Percentiles rank a stretch among this genome's conserved stretches.
Conservation (phyloP, 83 land plant genomes). For the Diphasiastrum complanatum region DNA sequence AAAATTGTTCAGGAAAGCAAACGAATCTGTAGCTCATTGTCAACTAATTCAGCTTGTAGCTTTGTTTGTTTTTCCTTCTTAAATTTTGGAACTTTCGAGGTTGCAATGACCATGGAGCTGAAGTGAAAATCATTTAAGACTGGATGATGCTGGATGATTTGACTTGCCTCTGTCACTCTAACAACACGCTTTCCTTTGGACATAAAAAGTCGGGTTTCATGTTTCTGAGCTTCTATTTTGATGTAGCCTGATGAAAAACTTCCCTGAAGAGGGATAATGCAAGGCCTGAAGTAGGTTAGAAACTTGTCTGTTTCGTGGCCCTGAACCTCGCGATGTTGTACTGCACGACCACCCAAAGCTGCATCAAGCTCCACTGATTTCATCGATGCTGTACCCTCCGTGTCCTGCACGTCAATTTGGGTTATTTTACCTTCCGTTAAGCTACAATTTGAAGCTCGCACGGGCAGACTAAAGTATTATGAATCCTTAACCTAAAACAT, state of each 20-base stretch:
- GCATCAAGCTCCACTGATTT: constrained; percentile 26
- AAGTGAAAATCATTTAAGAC: too few relatives aligned
- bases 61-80: too few relatives aligned
- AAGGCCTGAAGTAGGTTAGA: constrained; percentile 23
- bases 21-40: too few relatives aligned
- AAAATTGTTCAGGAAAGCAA: neutral
- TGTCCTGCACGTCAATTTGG: constrained; percentile 20
- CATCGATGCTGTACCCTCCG: constrained; percentile 18
- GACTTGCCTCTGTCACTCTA: constrained; percentile 19
- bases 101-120: too few relatives aligned
- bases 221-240: neutral
- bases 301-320: constrained; percentile 21
- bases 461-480: neutral
- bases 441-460: neutral
- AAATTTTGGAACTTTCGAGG: too few relatives aligned
- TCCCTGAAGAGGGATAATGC: constrained; percentile 17
- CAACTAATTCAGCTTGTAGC: too few relatives aligned
- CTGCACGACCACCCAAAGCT: constrained; percentile 21
- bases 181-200: constrained; percentile 23
- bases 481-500: too few relatives aligned
- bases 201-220: constrained; percentile 13
- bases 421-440: neutral
- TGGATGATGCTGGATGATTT: too few relatives aligned
- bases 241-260: neutral
- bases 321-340: constrained; percentile 22